Evolutionary conservation across 2,329 filamentous ascomycete genomes (phyloP), one percentile per base, ranked within the genome.

Genomic region (Nemania abortiva): DNA sequence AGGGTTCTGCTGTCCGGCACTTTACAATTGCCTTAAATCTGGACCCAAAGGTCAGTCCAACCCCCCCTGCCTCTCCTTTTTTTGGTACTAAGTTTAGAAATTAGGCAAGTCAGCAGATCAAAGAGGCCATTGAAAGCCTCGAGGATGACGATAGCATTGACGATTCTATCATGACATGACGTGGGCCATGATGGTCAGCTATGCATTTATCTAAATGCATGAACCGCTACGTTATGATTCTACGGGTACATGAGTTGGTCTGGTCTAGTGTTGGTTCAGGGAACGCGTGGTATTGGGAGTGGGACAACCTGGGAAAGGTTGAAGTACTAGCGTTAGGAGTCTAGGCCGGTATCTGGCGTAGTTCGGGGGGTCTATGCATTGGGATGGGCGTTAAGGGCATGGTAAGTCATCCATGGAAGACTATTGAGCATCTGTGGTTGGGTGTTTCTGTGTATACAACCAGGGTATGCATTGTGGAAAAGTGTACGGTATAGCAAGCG

Each of bases 21-120:
- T 97, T 97, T 79, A 99, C 96, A 6, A 95, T 95, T 79, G 96
- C 96, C 20, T 84, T 98, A 77, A 97, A 97, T 81, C 84, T 99
- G 77, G 96, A 99, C 84, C 96, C 95, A 34, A 98, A 98, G 90
- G 95, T 97, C 85, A 78, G 86, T 79, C 55, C 42, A 18, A 27
- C 1, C 3, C 10, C 29, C 10, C 29, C 34, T n/a, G 24, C 1
- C 22, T n/a, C 5, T 52, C 45, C 15, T 15, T 24, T 31, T 10
- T 42, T 22, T 7, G 42, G 22, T 47, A 63, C 79, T 81, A 74
- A 78, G 65, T 29, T 13, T 61, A 29, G 27, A 6, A 20, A 63
- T 15, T 73, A 97, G 95, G 94, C 95, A 75, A 94, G 93, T 73
- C 91, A 93, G 71, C 92, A 94, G 80, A 98, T 99, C 81, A 99